Percentiles rank a stretch among this genome's conserved stretches.
phyloP scores from a whole-genome alignment of 768 basidiomycete species.

The Serendipita vermifera region DNA sequence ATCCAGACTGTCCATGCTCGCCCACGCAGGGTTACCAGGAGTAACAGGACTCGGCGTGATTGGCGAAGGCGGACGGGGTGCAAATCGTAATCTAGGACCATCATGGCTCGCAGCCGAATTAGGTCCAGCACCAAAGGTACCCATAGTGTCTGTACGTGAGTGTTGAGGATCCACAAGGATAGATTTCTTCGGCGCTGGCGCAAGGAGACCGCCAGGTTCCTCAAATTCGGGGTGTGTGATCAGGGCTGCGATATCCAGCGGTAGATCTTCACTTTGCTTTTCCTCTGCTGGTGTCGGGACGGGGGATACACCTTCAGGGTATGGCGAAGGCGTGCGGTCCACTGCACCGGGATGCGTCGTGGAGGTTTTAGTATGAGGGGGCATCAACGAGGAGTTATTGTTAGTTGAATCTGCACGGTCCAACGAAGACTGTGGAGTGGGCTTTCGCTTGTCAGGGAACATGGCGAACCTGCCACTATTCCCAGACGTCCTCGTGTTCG shows the following conservation, averaged over 20 bases:
- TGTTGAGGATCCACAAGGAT: background rate
- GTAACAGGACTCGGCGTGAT: background rate
- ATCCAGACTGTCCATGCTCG: background rate
- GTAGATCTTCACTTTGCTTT: background rate
- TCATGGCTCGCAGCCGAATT: background rate
- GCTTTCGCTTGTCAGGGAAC: conserved; percentile 34
- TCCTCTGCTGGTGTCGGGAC: background rate
- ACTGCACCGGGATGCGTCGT: background rate
- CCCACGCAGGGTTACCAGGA: background rate
- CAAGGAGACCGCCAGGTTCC: too few species aligned
- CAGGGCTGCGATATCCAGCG: background rate
- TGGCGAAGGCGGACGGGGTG: background rate
- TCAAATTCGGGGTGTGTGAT: background rate
- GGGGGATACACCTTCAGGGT: background rate
- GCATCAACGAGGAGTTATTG: background rate
- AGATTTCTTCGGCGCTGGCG: too few species aligned
- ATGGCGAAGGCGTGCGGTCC: background rate
- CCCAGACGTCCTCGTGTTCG: background rate
- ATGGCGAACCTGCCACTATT: conserved; percentile 50
- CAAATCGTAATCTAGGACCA: conserved; percentile 2
- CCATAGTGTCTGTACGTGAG: background rate
- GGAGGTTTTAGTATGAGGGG: background rate
- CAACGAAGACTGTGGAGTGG: background rate
- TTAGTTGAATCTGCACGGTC: background rate
- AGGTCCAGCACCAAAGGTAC: background rate